A percentile compares a stretch with the other conserved stretches of the same genome.
Evolutionary conservation across 2,329 filamentous ascomycete species (phyloP).

Genomic region (Scytalidium lignicola): DNA sequence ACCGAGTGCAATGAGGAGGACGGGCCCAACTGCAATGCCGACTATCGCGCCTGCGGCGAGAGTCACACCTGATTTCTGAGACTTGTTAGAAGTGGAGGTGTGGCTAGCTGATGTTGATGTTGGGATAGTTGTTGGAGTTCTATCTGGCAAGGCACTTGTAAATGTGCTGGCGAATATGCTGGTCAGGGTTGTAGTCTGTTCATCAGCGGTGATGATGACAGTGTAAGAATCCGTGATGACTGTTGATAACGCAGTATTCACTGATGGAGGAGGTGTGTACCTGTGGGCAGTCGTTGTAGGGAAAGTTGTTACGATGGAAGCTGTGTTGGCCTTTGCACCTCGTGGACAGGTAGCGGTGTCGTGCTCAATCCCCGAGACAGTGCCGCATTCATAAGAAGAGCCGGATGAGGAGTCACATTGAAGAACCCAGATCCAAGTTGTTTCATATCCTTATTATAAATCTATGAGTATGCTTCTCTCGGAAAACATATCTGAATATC

Average conservation of each 20-base stretch:
- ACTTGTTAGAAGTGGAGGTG: not conserved
- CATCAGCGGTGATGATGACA: constrained; percentile 6
- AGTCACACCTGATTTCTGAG: constrained; percentile 1
- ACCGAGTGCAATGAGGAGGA: constrained; percentile 3
- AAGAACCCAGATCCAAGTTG: constrained; percentile 10
- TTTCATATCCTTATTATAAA: constrained; percentile 3
- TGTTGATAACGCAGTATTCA: constrained; percentile 9
- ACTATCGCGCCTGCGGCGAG: constrained; percentile 6
- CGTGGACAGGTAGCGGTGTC: constrained; percentile 7
- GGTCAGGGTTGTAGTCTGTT: constrained; percentile 8
- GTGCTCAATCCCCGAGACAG: constrained; percentile 1
- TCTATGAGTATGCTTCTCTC: not conserved
- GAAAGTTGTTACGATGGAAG: constrained; percentile 3
- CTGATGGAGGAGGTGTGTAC: constrained; percentile 11
- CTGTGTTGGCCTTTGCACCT: constrained; percentile 2
- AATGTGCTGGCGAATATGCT: constrained; percentile 12
- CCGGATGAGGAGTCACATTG: constrained; percentile 3
- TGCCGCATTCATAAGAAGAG: constrained; percentile 4
- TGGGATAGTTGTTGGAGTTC: not conserved
- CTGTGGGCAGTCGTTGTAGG: constrained; percentile 7
- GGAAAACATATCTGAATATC: not conserved
- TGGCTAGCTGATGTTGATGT: not conserved
- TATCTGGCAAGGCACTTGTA: constrained; percentile 7
- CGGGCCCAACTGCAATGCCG: constrained; percentile 6
- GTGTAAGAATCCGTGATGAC: constrained; percentile 10